Evolutionary conservation across 345 rosid species (phyloP).

Genomic region (Gossypium anomalum): DNA sequence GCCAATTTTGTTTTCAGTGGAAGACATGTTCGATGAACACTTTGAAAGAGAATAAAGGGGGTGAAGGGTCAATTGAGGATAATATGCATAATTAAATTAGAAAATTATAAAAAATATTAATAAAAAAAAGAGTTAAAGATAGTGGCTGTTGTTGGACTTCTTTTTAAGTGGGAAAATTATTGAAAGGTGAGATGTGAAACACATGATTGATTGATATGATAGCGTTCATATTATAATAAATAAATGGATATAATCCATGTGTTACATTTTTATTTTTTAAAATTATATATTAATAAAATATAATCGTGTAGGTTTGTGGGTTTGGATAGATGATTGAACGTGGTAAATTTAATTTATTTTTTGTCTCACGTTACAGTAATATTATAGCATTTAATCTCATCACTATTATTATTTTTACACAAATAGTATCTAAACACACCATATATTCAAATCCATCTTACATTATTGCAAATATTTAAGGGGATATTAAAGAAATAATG

Average conservation of each 20-base stretch:
- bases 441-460: fast-evolving
- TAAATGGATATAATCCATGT: not conserved
- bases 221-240: not conserved
- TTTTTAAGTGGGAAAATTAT: not conserved
- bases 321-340: fast-evolving
- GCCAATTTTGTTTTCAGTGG: not conserved
- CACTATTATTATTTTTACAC: fast-evolving
- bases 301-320: fast-evolving
- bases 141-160: not conserved
- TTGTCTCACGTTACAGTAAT: fast-evolving
- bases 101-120: not conserved
- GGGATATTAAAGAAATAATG: too few species aligned
- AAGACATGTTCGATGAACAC: not conserved
- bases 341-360: fast-evolving
- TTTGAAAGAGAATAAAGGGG: not conserved
- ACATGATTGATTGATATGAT: not conserved
- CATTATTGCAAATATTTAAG: too few species aligned
- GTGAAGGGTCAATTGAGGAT: not conserved
- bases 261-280: too few species aligned
- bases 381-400: too few species aligned
- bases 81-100: not conserved
- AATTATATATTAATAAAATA: too few species aligned
- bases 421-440: fast-evolving
- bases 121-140: not conserved
- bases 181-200: not conserved